phyloP scores from a whole-genome alignment of 352 stramenopile species.

The Plasmopara halstedii region DNA sequence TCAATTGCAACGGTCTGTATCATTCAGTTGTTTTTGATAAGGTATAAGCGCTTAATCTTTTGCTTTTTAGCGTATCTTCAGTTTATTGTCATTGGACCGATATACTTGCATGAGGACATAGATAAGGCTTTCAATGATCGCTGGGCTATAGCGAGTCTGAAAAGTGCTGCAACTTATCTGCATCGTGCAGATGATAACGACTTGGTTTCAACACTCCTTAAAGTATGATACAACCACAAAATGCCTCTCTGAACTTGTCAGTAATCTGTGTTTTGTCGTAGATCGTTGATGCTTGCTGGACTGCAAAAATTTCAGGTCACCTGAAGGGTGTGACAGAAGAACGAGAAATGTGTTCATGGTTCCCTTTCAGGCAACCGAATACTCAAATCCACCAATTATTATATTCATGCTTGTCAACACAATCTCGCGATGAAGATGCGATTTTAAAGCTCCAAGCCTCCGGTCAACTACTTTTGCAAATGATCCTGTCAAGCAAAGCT shows the following conservation, averaged over 20 bases:
- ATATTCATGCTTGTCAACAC: conserved; percentile 9
- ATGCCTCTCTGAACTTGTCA: not conserved
- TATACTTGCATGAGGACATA: not conserved
- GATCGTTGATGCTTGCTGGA: conserved; percentile 9
- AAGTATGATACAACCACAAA: conserved; percentile 4
- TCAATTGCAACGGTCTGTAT: conserved; percentile 17
- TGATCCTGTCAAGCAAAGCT: conserved; percentile 9
- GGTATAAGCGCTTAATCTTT: not conserved
- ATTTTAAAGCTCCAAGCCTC: not conserved
- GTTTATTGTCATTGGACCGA: conserved; percentile 6
- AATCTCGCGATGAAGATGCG: not conserved
- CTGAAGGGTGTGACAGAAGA: not conserved
- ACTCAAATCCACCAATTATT: conserved; percentile 13
- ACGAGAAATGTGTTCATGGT: conserved; percentile 24
- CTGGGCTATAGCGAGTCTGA: conserved; percentile 6
- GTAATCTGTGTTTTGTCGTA: not conserved
- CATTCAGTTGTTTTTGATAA: not conserved
- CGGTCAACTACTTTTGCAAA: conserved; percentile 6
- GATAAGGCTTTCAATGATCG: not conserved
- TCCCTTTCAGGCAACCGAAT: conserved; percentile 36
- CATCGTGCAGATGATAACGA: conserved; percentile 2
- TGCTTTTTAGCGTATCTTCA: conserved; percentile 1
- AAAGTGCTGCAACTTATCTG: conserved; percentile 14
- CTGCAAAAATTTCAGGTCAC: not conserved
- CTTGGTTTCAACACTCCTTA: conserved; percentile 5